phyloP scores from a whole-genome alignment of 1,139 yeast species.

The Saccharomyces pastorianus region DNA sequence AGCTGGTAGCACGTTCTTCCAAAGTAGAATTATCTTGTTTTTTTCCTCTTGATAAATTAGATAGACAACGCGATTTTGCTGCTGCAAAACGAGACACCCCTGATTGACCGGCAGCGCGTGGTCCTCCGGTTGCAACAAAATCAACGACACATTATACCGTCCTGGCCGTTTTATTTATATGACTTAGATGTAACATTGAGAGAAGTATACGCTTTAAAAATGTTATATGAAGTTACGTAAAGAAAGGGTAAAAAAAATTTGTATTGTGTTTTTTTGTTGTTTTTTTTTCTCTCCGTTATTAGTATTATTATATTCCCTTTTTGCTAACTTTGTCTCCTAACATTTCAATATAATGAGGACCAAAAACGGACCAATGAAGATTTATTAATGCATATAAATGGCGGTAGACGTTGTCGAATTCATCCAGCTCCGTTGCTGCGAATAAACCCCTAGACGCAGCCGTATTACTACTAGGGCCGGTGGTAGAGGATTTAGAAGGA shows the following conservation, averaged over 20 bases:
- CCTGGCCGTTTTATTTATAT: background rate
- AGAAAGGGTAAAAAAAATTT: background rate
- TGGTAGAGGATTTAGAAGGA: slow-evolving; percentile 2
- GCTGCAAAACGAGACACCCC: background rate
- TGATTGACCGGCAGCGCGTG: background rate
- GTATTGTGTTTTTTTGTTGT: no score
- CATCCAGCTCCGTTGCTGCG: slow-evolving; percentile 27
- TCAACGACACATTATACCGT: background rate
- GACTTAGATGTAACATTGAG: background rate
- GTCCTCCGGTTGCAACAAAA: no score
- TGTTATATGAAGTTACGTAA: background rate
- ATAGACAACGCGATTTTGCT: background rate
- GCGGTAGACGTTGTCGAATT: slow-evolving; percentile 29
- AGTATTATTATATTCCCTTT: slow-evolving; percentile 2
- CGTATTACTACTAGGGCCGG: background rate
- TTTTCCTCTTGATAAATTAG: background rate
- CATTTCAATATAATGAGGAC: slow-evolving; percentile 27
- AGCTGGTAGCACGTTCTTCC: background rate
- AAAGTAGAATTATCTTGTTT: background rate
- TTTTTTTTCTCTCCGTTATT: background rate
- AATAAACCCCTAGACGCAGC: slow-evolving; percentile 8
- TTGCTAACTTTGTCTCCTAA: slow-evolving; percentile 22
- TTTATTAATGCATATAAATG: slow-evolving; percentile 30
- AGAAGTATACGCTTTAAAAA: background rate
- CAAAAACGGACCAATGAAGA: slow-evolving; percentile 33